phyloP scores from a whole-genome alignment of 306 rosid species.

The Prunus campanulata region DNA sequence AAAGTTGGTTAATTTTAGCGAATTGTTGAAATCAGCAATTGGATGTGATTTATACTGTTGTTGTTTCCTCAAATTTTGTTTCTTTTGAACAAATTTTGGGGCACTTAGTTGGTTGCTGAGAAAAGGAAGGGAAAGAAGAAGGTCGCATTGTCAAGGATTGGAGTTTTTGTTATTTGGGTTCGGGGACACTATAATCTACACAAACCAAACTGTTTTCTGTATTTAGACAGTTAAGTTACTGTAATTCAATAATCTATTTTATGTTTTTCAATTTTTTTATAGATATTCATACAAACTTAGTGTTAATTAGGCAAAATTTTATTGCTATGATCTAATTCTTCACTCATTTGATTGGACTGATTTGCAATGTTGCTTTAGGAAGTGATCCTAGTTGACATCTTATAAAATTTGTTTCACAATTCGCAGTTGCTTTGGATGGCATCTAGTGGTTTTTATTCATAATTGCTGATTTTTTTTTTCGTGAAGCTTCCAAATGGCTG shows the following conservation, averaged over 20 bases:
- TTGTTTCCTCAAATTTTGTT: background rate
- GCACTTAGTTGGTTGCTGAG: conserved; percentile 21
- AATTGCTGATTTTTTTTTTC: background rate
- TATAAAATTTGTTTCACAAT: background rate
- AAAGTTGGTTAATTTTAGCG: background rate
- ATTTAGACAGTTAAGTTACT: conserved; percentile 23
- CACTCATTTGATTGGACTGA: background rate
- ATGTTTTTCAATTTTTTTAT: background rate
- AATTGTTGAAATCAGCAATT: conserved; percentile 5
- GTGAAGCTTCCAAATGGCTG: conserved; percentile 62
- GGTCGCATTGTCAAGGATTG: background rate
- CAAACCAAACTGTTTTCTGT: conserved; percentile 18
- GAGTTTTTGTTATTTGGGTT: background rate
- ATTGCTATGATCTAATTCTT: conserved; percentile 4
- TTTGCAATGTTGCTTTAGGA: background rate
- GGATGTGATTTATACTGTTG: background rate
- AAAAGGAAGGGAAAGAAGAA: conserved; percentile 6
- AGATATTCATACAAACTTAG: no score
- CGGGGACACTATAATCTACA: background rate
- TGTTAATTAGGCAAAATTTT: background rate
- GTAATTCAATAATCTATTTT: background rate
- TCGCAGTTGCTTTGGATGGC: conserved; percentile 10
- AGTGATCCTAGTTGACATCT: background rate
- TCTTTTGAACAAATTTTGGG: background rate
- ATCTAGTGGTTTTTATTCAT: conserved; percentile 20